Conservation (phyloP, 140 eudicot species). For the Ambrosia hybrid region DNA sequence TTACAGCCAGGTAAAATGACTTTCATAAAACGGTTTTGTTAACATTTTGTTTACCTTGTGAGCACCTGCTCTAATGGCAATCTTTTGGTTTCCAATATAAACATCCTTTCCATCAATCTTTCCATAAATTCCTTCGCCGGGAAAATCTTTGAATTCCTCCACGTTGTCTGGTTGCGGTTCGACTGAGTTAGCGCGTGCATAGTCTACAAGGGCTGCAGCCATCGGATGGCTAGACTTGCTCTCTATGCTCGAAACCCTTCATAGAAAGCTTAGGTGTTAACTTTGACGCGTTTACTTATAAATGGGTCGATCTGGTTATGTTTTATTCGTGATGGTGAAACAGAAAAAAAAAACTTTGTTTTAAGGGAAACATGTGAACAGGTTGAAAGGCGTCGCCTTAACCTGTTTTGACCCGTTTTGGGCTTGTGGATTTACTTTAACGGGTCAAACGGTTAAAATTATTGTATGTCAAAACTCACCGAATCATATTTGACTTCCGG, state of each 20-base stretch:
- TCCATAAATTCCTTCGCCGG: conserved; percentile 93
- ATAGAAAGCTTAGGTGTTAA: background rate
- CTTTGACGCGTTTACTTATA: background rate
- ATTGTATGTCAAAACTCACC: too few species aligned
- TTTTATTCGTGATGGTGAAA: background rate
- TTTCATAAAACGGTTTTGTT: background rate
- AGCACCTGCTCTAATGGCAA: conserved; percentile 70
- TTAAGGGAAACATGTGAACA: background rate
- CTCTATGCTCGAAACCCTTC: conserved; percentile 91
- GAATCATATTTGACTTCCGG: too few species aligned
- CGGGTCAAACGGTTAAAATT: too few species aligned
- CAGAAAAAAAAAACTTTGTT: background rate
- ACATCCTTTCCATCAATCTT: conserved; percentile 64
- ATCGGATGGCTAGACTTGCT: conserved; percentile 96
- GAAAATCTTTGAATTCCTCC: conserved; percentile 68
- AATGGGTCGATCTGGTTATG: background rate
- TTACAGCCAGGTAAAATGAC: background rate
- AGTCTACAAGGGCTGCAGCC: conserved; percentile 83
- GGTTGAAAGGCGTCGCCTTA: background rate
- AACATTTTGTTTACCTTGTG: conserved; percentile 44
- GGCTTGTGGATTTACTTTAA: too few species aligned
- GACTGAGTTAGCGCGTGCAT: conserved; percentile 45
- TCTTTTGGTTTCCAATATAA: conserved; percentile 67
- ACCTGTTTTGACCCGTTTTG: too few species aligned
- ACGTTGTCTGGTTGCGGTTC: conserved; percentile 76